A percentile compares a stretch with the other conserved stretches of the same genome.
Evolutionary conservation across 306 rosid genomes (phyloP).

Genomic region (Medicago arabica): DNA sequence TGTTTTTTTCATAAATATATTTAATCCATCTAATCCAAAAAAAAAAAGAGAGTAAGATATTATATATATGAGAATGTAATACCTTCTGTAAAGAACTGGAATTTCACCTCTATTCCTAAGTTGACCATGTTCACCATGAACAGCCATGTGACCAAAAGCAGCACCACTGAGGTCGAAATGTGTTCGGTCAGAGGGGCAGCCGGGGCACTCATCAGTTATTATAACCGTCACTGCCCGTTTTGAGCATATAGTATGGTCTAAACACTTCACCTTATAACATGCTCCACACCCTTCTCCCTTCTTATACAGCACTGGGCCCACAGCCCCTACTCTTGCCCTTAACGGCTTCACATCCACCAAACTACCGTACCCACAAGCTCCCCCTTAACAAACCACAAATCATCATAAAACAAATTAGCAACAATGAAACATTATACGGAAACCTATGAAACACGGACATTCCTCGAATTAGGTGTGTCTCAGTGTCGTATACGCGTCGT

Average conservation of each 20-base stretch:
- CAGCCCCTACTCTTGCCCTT: conserved; percentile 87
- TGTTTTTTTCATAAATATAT: neutral
- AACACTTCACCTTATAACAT: conserved; percentile 86
- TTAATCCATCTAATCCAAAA: no score
- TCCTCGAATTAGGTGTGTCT: no score
- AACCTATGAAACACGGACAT: no score
- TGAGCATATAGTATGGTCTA: conserved; percentile 71
- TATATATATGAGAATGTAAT: neutral
- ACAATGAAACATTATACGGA: no score
- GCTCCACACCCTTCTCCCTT: conserved; percentile 91
- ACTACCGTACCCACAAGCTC: conserved; percentile 91
- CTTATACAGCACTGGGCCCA: conserved; percentile 73
- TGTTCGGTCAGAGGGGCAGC: conserved; percentile 65
- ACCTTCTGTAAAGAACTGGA: conserved; percentile 70
- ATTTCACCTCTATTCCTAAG: conserved; percentile 82
- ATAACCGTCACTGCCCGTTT: conserved; percentile 84
- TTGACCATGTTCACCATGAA: conserved; percentile 63
- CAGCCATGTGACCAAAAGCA: conserved; percentile 86
- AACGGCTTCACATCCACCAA: conserved; percentile 86
- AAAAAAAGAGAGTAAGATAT: no score
- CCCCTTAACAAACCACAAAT: conserved; percentile 54
- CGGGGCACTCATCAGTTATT: conserved; percentile 89
- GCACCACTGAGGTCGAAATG: conserved; percentile 97
- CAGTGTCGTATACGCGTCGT: no score
- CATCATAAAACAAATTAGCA: neutral